Evolutionary conservation across 176 grass and related monocot species (phyloP).

Genomic region (sorghum (Sorghum bicolor)): Sorghum_bicolor_NCBIv3 NC_012870.2:56194501-56195000

Average conservation of each 20-base stretch:
- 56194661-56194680: not conserved
- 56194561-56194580: conserved; percentile 3
- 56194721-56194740: conserved; percentile 92
- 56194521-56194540: conserved; percentile 37
- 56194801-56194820: conserved; percentile 61
- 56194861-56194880: conserved; percentile 40
- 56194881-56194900: conserved; percentile 39
- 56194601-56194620: not conserved
- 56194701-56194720: not conserved
- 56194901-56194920: not conserved
- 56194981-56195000: not conserved
- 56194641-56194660: too few species aligned
- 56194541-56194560: conserved; percentile 3
- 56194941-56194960: not conserved
- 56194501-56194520: conserved; percentile 26
- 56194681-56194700: not conserved
- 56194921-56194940: not conserved
- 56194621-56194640: too few species aligned
- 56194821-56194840: conserved; percentile 58
- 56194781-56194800: conserved; percentile 65
- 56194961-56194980: not conserved
- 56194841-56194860: conserved; percentile 67
- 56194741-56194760: conserved; percentile 86
- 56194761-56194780: conserved; percentile 33
- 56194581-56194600: not conserved